Conservation (phyloP, 2,329 filamentous ascomycete genomes). For the Rhynchosporium secalis region DNA sequence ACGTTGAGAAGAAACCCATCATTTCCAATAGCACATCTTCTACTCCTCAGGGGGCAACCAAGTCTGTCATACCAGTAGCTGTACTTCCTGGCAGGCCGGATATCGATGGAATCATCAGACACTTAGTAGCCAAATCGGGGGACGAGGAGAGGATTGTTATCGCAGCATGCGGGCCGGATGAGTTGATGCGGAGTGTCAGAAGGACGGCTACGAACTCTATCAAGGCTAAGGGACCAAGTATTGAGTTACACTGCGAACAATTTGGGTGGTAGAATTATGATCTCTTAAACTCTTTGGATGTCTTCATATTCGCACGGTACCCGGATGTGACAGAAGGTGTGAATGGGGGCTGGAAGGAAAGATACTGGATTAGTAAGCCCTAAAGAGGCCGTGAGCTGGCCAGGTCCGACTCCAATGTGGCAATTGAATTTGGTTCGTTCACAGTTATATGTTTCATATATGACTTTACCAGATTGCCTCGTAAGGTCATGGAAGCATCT, state of each 20-base stretch:
- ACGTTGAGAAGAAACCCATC: constrained; percentile 17
- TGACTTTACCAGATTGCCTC: too few relatives aligned
- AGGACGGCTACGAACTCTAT: constrained; percentile 48
- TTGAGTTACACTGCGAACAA: constrained; percentile 52
- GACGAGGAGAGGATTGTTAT: constrained; percentile 46
- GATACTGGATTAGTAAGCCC: too few relatives aligned
- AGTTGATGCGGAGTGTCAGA: constrained; percentile 48
- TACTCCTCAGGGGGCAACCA: constrained; percentile 18
- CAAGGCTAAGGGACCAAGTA: constrained; percentile 46
- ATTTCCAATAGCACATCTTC: neutral
- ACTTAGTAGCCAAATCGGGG: constrained; percentile 41
- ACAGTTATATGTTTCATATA: too few relatives aligned
- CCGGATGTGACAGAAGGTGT: too few relatives aligned
- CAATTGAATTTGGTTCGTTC: too few relatives aligned
- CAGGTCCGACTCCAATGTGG: too few relatives aligned
- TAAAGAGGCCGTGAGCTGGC: too few relatives aligned
- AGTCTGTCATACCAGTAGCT: constrained; percentile 12
- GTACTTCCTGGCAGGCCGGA: constrained; percentile 45
- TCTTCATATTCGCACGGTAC: too few relatives aligned
- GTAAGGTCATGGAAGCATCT: too few relatives aligned
- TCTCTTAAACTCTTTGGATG: neutral
- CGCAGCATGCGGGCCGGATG: constrained; percentile 50
- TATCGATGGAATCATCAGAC: constrained; percentile 42
- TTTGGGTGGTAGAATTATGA: constrained; percentile 31
- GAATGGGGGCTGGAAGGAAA: too few relatives aligned